A percentile compares a stretch with the other conserved stretches of the same genome.
These are phyloP conservation scores for Plantago rigida DNA, from an alignment of 305 asterid genomes.

Conservation along the genomic window DNA sequence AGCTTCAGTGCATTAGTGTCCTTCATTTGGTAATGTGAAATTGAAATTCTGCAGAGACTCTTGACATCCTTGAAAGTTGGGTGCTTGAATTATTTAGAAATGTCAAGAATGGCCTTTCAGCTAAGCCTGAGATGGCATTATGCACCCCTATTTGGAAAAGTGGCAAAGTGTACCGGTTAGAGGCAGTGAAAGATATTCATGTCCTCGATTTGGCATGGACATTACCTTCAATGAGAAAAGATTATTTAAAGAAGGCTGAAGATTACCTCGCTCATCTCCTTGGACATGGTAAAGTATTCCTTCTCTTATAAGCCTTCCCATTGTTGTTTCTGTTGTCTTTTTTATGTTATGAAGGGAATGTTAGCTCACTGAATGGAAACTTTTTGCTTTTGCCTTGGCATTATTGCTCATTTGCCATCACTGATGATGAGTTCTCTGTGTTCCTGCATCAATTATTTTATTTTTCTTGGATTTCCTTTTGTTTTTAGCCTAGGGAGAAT, in stretches of 20 bases:
- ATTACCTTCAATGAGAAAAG: constrained; percentile 73
- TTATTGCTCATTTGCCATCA: too few relatives aligned
- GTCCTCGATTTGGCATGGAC: constrained; percentile 84
- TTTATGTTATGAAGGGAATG: not conserved
- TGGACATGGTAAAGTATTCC: constrained; percentile 69
- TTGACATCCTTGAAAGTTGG: constrained; percentile 85
- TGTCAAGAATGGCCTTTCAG: constrained; percentile 54
- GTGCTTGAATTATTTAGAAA: constrained; percentile 65
- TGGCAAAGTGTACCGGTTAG: constrained; percentile 79
- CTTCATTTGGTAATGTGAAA: constrained; percentile 2
- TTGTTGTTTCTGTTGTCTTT: not conserved
- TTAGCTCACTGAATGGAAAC: not conserved
- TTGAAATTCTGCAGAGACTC: constrained; percentile 60
- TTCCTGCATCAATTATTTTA: constrained; percentile 16
- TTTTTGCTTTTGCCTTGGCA: too few relatives aligned
- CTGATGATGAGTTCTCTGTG: constrained; percentile 10
- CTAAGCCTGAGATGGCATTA: constrained; percentile 39
- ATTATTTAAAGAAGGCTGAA: constrained; percentile 79
- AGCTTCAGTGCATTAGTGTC: too few relatives aligned
- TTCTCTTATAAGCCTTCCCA: constrained; percentile 18
- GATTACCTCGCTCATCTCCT: constrained; percentile 90
- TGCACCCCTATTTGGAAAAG: constrained; percentile 67
- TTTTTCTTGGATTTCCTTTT: constrained; percentile 14
- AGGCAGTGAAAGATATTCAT: constrained; percentile 92
- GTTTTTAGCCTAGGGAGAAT: constrained; percentile 12